A percentile compares a stretch with the other conserved stretches of the same genome.
Conservation (phyloP, 495 filamentous ascomycete genomes). For the Parathielavia hyrcaniae region DNA sequence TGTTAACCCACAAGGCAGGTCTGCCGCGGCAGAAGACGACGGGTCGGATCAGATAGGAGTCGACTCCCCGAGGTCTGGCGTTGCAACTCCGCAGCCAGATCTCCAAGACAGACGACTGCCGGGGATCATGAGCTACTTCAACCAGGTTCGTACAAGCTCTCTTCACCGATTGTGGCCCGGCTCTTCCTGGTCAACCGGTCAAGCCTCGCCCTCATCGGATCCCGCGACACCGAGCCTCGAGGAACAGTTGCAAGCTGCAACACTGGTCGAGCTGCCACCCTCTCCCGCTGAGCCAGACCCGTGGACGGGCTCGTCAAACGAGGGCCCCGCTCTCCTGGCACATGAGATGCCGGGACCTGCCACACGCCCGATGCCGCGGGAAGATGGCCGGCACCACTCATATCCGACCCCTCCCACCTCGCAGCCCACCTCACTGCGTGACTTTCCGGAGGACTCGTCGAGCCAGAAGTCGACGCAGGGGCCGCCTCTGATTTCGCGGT, state of each 20-base stretch:
- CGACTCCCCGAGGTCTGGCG: slow-evolving; percentile 74
- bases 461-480: slow-evolving; percentile 36
- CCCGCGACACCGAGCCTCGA: slow-evolving; percentile 33
- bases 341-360: slow-evolving; percentile 43
- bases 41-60: slow-evolving; percentile 70
- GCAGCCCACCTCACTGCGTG: slow-evolving; percentile 50
- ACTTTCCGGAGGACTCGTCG: slow-evolving; percentile 40
- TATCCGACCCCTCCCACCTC: slow-evolving; percentile 56
- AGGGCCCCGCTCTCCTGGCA: slow-evolving; percentile 48
- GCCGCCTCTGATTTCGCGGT: slow-evolving; percentile 24
- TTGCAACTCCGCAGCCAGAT: slow-evolving; percentile 84
- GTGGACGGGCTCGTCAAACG: slow-evolving; percentile 29
- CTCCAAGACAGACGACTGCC: slow-evolving; percentile 83
- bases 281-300: slow-evolving; percentile 22
- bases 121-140: slow-evolving; percentile 88
- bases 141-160: slow-evolving; percentile 83
- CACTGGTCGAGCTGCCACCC: slow-evolving; percentile 24
- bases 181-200: slow-evolving; percentile 34
- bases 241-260: slow-evolving; percentile 30
- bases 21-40: slow-evolving; percentile 57
- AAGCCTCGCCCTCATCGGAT: slow-evolving; percentile 34
- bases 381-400: slow-evolving; percentile 34
- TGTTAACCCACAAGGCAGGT: slow-evolving; percentile 45
- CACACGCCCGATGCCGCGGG: slow-evolving; percentile 32
- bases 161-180: slow-evolving; percentile 36